Base-by-base conservation (phyloP, 1,284 basidiomycete species). In the Polyporus tsugae region DNA sequence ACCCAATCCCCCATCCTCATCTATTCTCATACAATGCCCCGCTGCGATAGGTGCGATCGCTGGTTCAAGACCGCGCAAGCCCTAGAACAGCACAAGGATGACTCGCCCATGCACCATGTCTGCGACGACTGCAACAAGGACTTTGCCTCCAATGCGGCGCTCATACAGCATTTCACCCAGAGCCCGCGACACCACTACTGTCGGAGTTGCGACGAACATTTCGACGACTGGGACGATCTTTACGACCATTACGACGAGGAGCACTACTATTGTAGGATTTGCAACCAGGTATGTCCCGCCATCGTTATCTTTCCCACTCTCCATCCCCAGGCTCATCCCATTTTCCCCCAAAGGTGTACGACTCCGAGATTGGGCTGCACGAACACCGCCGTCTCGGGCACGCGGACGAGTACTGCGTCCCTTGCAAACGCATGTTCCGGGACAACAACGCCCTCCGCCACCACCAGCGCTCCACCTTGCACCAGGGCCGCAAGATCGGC, bases 121-220 rank as follows among this genome's bases (percentile, higher is more conserved):
- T 86, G 84, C 74, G 44, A 76, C 36, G 67, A 76, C 2, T 85
- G 83, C 73, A 65, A 67, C 59, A 64, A 46, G 29, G 71, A 74
- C 57, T 76, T 76, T 58, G 57, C 65, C 11, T 65, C 69, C n/a
- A 36, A 64, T 6, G 13, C 15, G 22, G 68, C 52, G 9, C 63
- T 73, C n/a, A 58, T 44, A 3, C 68, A 75, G 66, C 77, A 78
- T 57, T 76, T 62, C 62, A 60, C 63, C 11, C 73, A 75, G 25
- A 79, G 76, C 64, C 62, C 71, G 2, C 29, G 46, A 2, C 79
- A 80, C 62, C 41, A 63, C 38, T 79, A 74, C 61, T 80, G 79
- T 64, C 55, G 60, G 25, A 53, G 62, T 2, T 80, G 79, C 69
- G 65, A 76, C 6, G 67, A 73, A 29, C 65, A 75, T 33, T 79